phyloP scores from a whole-genome alignment of 192 early-diverging fungal species.

The Coemansia sp. region DNA sequence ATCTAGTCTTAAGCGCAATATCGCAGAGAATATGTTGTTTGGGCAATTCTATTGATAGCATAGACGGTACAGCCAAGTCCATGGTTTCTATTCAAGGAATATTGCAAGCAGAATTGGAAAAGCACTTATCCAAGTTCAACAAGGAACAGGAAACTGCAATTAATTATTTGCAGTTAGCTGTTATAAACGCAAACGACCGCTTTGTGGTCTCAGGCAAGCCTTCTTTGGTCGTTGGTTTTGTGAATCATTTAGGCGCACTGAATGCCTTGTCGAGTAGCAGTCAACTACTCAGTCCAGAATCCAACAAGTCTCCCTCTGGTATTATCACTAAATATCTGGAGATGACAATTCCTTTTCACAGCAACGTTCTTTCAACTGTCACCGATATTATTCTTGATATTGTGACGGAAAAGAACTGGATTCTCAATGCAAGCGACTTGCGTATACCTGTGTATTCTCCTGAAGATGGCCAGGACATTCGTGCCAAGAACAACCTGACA shows the following conservation, averaged over 20 bases:
- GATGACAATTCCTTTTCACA: conserved; percentile 76
- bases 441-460: conserved; percentile 76
- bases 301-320: conserved; percentile 78
- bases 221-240: conserved; percentile 8
- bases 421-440: conserved; percentile 63
- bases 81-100: conserved; percentile 32
- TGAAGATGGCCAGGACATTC: conserved; percentile 72
- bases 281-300: too few relatives aligned
- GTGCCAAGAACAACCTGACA: conserved; percentile 58
- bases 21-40: conserved; percentile 62
- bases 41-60: neutral
- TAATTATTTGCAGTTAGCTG: conserved; percentile 16
- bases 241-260: neutral
- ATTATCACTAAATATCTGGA: conserved; percentile 78
- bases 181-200: conserved; percentile 19
- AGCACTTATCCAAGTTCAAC: conserved; percentile 22
- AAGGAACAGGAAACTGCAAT: neutral
- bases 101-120: neutral
- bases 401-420: conserved; percentile 59
- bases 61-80: conserved; percentile 1
- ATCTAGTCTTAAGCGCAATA: conserved; percentile 81
- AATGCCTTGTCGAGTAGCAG: conserved; percentile 3
- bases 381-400: conserved; percentile 60
- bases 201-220: conserved; percentile 31
- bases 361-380: conserved; percentile 47